Percentiles rank a stretch among this genome's conserved stretches.
Conservation (phyloP, 78 protist genomes). For the Pigoraptor vietnamica region DNA sequence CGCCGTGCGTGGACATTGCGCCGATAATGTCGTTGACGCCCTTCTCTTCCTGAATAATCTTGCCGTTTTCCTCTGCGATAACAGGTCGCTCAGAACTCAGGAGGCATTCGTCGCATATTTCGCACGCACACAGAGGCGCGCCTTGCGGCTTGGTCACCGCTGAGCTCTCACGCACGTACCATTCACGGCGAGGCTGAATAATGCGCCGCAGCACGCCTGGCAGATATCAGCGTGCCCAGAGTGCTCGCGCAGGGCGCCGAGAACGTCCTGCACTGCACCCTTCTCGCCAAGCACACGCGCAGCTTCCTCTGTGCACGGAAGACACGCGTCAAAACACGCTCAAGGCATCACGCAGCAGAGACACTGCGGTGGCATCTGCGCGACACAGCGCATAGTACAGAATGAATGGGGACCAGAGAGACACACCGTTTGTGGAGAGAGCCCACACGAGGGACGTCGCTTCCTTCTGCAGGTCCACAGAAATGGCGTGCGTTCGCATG, state of each 20-base stretch:
- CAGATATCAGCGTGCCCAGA: background rate
- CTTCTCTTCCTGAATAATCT: background rate
- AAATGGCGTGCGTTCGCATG: background rate
- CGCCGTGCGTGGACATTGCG: background rate
- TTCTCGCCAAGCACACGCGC: background rate
- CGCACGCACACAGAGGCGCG: background rate
- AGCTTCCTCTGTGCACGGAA: background rate
- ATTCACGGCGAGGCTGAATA: background rate
- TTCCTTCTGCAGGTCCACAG: background rate
- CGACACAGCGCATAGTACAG: no score
- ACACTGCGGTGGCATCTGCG: no score
- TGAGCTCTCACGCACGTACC: no score
- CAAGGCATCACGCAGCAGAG: background rate
- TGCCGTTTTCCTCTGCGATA: background rate
- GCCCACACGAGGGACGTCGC: background rate
- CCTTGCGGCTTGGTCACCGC: no score
- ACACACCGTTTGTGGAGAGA: background rate
- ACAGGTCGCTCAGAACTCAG: background rate
- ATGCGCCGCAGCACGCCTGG: background rate
- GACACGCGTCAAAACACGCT: background rate
- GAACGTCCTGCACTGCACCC: slow-evolving; percentile 1
- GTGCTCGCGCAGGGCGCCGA: background rate
- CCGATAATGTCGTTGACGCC: background rate
- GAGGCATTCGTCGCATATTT: background rate
- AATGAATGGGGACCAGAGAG: no score